These are phyloP conservation scores for Blastobotrys malaysiensis DNA, from an alignment of 1,139 yeast species.

Conservation along the genomic window DNA sequence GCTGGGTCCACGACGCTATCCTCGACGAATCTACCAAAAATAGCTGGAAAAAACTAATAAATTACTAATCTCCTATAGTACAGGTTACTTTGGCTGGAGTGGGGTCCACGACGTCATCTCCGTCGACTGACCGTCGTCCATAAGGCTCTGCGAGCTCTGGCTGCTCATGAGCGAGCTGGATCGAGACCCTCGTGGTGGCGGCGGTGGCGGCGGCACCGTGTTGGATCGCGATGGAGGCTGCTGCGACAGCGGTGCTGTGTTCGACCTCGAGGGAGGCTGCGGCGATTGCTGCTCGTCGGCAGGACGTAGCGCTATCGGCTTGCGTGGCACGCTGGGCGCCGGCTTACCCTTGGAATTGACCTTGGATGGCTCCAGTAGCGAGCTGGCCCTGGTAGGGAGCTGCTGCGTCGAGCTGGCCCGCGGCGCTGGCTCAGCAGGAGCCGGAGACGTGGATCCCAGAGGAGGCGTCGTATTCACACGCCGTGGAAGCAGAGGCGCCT, in stretches of 20 bases:
- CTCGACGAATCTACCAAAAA: neutral
- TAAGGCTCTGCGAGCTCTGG: conserved; percentile 13
- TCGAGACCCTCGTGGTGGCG: conserved; percentile 13
- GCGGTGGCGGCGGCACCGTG: conserved; percentile 15
- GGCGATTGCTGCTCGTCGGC: conserved; percentile 4
- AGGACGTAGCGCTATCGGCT: conserved; percentile 16
- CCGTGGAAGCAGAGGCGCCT: neutral
- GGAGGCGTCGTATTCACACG: neutral
- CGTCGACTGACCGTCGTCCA: conserved; percentile 13
- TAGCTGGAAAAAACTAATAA: too few species aligned
- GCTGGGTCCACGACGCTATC: neutral
- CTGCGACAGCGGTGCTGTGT: conserved; percentile 14
- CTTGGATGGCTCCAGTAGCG: neutral
- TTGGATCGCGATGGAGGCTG: conserved; percentile 12
- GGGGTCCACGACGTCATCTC: conserved; percentile 18
- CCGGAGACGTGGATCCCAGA: neutral
- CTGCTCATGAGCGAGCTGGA: conserved; percentile 9
- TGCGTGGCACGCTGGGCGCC: conserved; percentile 22
- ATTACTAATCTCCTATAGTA: too few species aligned
- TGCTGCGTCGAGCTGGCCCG: neutral
- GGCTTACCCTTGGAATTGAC: conserved; percentile 11
- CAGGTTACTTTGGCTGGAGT: conserved; percentile 16
- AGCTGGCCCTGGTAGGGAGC: too few species aligned
- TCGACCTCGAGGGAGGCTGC: conserved; percentile 1
- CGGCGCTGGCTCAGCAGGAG: neutral